phyloP scores from a whole-genome alignment of 2,329 filamentous ascomycete species.

The Exophiala aquamarina region DNA sequence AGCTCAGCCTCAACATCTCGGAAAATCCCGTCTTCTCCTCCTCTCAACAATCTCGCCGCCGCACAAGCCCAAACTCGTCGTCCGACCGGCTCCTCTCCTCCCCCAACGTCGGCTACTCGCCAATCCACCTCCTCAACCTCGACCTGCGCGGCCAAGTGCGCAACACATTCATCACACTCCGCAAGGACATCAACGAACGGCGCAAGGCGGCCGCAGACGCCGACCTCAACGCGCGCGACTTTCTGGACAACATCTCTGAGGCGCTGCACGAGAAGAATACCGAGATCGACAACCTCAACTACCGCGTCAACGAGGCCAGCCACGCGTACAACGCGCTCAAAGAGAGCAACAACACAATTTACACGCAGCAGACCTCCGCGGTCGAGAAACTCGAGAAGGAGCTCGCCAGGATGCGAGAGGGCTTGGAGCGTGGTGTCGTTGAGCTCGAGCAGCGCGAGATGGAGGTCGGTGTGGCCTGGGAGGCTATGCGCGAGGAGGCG shows the following conservation, averaged over 20 bases:
- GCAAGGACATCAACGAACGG: slow-evolving; percentile 90
- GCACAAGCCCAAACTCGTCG: slow-evolving; percentile 35
- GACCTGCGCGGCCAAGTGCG: slow-evolving; percentile 84
- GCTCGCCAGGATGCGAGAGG: slow-evolving; percentile 54
- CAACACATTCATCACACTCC: slow-evolving; percentile 71
- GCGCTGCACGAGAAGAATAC: slow-evolving; percentile 93
- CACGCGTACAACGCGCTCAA: slow-evolving; percentile 86
- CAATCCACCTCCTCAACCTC: slow-evolving; percentile 81
- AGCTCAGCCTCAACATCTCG: slow-evolving; percentile 73
- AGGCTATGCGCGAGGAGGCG: slow-evolving; percentile 29
- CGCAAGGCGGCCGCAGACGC: slow-evolving; percentile 78
- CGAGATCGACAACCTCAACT: slow-evolving; percentile 88
- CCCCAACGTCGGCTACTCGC: slow-evolving; percentile 80
- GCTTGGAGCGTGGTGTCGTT: slow-evolving; percentile 32
- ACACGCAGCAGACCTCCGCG: slow-evolving; percentile 84
- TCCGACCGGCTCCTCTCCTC: slow-evolving; percentile 81
- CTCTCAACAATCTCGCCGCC: slow-evolving; percentile 44
- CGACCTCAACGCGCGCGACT: slow-evolving; percentile 91
- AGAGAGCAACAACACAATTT: slow-evolving; percentile 82
- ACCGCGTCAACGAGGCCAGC: slow-evolving; percentile 82
- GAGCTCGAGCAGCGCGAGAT: slow-evolving; percentile 64
- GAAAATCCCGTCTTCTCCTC: slow-evolving; percentile 73
- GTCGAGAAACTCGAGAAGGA: slow-evolving; percentile 99
- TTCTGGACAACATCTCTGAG: slow-evolving; percentile 92
- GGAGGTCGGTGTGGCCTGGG: slow-evolving; percentile 29